Evolutionary conservation across 2,329 filamentous ascomycete species (phyloP).

Genomic region (Lecanicillium sp.): DNA sequence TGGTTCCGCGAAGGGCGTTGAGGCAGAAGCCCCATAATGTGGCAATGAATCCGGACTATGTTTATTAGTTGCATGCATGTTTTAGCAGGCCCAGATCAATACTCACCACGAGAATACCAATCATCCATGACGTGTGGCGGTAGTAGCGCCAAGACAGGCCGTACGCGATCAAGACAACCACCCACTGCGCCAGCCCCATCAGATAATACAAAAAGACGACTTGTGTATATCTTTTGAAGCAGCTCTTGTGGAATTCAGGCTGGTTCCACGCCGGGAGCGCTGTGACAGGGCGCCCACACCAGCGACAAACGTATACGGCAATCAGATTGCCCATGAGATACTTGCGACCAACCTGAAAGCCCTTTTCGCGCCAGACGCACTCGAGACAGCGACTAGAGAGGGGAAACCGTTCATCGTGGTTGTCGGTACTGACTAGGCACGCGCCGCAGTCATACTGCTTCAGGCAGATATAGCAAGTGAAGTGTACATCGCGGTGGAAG

Average conservation of each 20-base stretch:
- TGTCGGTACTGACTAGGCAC: constrained; percentile 27
- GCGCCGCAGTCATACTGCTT: constrained; percentile 25
- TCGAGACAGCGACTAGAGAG: constrained; percentile 34
- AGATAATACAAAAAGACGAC: constrained; percentile 33
- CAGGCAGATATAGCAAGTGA: constrained; percentile 37
- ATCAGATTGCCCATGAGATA: constrained; percentile 31
- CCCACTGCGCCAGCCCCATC: constrained; percentile 33
- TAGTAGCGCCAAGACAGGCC: constrained; percentile 35
- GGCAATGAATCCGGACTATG: constrained; percentile 32
- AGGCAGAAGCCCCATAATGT: constrained; percentile 30
- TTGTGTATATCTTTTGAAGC: constrained; percentile 33
- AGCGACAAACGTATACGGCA: constrained; percentile 36
- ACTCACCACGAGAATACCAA: constrained; percentile 2
- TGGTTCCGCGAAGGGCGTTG: constrained; percentile 27
- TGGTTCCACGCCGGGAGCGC: constrained; percentile 25
- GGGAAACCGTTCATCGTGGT: constrained; percentile 28
- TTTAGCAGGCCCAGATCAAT: background rate
- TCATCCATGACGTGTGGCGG: constrained; percentile 31
- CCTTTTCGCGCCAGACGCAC: constrained; percentile 30
- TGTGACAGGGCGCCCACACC: constrained; percentile 37
- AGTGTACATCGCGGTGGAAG: constrained; percentile 26
- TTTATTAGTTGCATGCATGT: background rate
- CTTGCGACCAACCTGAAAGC: constrained; percentile 32
- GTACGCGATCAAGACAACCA: constrained; percentile 29
- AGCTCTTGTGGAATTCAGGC: constrained; percentile 35